A percentile compares a stretch with the other conserved stretches of the same genome.
phyloP scores from a whole-genome alignment of 2,329 filamentous ascomycete species.

The Thermothelomyces thermophilus region DNA sequence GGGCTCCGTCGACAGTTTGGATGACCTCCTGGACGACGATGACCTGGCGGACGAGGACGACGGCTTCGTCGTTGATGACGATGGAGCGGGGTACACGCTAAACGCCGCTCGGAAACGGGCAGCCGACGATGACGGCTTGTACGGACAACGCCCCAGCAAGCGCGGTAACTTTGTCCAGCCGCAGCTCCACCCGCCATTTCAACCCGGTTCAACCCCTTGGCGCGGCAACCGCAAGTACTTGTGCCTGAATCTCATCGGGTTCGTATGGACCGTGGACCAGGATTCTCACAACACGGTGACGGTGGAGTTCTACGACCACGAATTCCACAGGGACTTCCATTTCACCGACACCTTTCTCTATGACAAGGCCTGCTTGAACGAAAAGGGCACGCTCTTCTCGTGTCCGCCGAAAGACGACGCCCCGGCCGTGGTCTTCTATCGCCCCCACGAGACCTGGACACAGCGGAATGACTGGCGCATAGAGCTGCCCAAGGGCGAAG shows the following conservation, averaged over 20 bases:
- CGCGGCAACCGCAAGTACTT: conserved; percentile 88
- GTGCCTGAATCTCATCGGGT: conserved; percentile 86
- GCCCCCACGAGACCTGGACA: conserved; percentile 96
- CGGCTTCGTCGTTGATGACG: conserved; percentile 90
- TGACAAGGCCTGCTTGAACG: conserved; percentile 88
- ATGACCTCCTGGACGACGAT: conserved; percentile 67
- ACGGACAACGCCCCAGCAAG: conserved; percentile 41
- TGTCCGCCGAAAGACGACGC: conserved; percentile 60
- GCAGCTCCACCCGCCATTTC: conserved; percentile 75
- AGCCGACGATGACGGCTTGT: conserved; percentile 46
- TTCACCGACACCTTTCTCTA: conserved; percentile 95
- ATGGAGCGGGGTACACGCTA: conserved; percentile 80
- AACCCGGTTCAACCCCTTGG: conserved; percentile 94
- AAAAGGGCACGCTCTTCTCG: conserved; percentile 79
- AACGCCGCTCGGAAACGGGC: conserved; percentile 45
- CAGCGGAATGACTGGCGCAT: conserved; percentile 85
- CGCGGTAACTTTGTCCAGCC: conserved; percentile 48
- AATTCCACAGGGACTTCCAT: conserved; percentile 88
- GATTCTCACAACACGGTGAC: conserved; percentile 90
- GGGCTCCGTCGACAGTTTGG: conserved; percentile 68
- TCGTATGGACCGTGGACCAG: conserved; percentile 95
- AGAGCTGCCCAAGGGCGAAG: conserved; percentile 78
- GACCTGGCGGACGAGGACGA: conserved; percentile 40
- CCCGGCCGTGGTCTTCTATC: conserved; percentile 85
- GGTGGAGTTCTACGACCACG: conserved; percentile 94